Percentiles rank a stretch among this genome's conserved stretches.
These are phyloP conservation scores for Jasminum sambac DNA, from an alignment of 257 asterid genomes.

Conservation along the genomic window DNA sequence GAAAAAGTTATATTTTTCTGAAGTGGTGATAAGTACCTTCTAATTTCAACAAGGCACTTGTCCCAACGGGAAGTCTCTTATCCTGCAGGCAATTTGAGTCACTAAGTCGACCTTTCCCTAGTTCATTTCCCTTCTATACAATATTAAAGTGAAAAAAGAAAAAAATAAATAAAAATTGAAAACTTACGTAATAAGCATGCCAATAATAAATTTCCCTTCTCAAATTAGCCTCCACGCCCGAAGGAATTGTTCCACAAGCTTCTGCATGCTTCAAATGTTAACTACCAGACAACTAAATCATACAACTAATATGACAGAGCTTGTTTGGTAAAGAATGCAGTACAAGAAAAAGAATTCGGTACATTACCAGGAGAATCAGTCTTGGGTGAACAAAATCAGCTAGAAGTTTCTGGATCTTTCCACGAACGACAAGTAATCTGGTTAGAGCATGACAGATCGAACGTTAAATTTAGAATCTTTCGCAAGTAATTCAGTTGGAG, in stretches of 20 bases:
- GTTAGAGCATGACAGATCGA: slow-evolving; percentile 2
- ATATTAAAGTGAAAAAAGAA: slow-evolving; percentile 2
- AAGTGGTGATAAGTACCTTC: slow-evolving; percentile 44
- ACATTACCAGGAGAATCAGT: slow-evolving; percentile 73
- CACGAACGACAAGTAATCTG: slow-evolving; percentile 63
- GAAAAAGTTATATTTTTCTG: background rate
- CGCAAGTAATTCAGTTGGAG: background rate
- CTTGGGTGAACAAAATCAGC: slow-evolving; percentile 69
- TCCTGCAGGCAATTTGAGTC: slow-evolving; percentile 54
- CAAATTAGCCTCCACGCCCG: slow-evolving; percentile 44
- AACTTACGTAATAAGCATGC: slow-evolving; percentile 87
- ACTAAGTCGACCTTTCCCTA: background rate
- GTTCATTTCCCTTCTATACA: background rate
- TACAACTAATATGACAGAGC: background rate
- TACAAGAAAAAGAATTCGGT: background rate
- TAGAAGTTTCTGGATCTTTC: slow-evolving; percentile 66
- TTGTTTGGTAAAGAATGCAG: no score
- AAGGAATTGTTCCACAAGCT: slow-evolving; percentile 68
- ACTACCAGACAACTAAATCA: slow-evolving; percentile 2
- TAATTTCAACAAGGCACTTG: slow-evolving; percentile 61
- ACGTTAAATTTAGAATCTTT: slow-evolving; percentile 6
- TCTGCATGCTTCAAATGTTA: slow-evolving; percentile 38
- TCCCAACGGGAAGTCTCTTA: slow-evolving; percentile 74
- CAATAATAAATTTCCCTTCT: slow-evolving; percentile 78
- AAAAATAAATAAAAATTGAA: no score